Conservation (phyloP, 108 stramenopile species). For the Bacterosira constricta region DNA sequence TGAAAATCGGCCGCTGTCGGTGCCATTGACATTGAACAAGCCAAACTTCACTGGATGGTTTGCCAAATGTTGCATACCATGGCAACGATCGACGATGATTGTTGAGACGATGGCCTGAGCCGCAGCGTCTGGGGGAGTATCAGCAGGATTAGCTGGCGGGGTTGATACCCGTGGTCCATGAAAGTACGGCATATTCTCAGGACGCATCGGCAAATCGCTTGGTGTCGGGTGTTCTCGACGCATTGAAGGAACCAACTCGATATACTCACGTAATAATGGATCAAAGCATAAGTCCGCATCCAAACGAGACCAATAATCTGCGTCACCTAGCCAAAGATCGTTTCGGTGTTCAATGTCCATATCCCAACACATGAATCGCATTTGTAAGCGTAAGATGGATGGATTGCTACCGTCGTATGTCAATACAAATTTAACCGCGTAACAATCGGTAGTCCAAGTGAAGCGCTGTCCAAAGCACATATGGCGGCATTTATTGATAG, state of each 20-base stretch:
- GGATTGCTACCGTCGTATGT: background rate
- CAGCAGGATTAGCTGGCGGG: background rate
- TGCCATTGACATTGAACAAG: background rate
- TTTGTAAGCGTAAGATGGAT: background rate
- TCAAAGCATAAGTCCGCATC: background rate
- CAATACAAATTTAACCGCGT: background rate
- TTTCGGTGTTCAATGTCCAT: background rate
- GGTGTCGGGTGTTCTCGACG: background rate
- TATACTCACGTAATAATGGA: background rate
- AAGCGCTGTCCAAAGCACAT: background rate
- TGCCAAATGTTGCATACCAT: background rate
- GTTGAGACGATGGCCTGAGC: background rate
- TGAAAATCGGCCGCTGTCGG: too few relatives aligned
- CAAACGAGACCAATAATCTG: background rate
- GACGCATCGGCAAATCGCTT: background rate
- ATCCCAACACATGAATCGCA: background rate
- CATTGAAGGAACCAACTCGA: background rate
- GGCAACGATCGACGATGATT: background rate
- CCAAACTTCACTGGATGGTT: background rate
- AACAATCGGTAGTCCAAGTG: background rate
- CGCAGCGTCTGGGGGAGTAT: background rate
- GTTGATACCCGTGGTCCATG: background rate
- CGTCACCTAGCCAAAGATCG: background rate
- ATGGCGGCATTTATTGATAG: background rate
- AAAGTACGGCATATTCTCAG: conserved; percentile 1